A percentile compares a stretch with the other conserved stretches of the same genome.
Conservation (phyloP, 805 yeast species). For the Pichia eremophila region DNA sequence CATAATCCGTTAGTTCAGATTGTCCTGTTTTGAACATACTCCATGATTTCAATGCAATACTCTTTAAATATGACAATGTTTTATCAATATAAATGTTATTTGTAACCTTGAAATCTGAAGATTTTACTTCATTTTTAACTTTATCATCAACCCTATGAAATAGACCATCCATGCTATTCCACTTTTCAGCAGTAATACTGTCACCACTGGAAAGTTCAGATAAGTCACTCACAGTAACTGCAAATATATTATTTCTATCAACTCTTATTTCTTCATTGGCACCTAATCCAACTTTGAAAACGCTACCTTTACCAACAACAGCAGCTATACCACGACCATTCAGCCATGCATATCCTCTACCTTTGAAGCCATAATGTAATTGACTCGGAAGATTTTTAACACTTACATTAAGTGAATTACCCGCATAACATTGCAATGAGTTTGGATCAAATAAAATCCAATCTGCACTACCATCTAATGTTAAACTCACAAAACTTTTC, state of each 20-base stretch:
- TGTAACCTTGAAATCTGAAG: neutral
- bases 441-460: conserved; percentile 48
- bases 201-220: conserved; percentile 26
- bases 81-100: conserved; percentile 1
- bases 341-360: conserved; percentile 35
- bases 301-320: conserved; percentile 44
- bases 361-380: conserved; percentile 25
- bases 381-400: conserved; percentile 31
- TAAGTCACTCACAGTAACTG: conserved; percentile 40
- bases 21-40: neutral
- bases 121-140: neutral
- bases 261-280: conserved; percentile 41
- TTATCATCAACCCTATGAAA: neutral
- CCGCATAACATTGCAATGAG: conserved; percentile 43
- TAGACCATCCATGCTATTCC: conserved; percentile 9
- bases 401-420: conserved; percentile 38
- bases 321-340: conserved; percentile 53
- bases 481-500: conserved; percentile 35
- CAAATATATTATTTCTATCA: conserved; percentile 38
- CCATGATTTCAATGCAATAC: neutral
- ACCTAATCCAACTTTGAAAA: conserved; percentile 37
- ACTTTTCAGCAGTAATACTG: conserved; percentile 11
- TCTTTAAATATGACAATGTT: neutral
- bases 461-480: conserved; percentile 50
- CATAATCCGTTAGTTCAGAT: conserved; percentile 7